Evolutionary conservation across 768 basidiomycete genomes (phyloP).

Genomic region (Tubosaeta sp.): DNA sequence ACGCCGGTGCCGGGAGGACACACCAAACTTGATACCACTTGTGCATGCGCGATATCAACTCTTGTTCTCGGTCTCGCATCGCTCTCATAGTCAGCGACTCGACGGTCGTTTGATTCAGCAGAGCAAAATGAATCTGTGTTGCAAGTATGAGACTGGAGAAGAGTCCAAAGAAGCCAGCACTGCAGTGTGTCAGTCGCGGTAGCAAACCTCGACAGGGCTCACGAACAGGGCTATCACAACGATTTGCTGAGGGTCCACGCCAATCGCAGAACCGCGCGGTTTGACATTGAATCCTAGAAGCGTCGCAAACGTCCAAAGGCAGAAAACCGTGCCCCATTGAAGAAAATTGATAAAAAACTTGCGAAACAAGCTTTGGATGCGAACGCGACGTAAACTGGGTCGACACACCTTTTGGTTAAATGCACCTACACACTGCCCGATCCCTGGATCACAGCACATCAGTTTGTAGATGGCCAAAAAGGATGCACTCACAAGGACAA

Average conservation of each 20-base stretch:
- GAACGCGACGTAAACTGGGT: neutral
- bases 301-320: conserved; percentile 59
- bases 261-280: conserved; percentile 16
- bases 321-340: conserved; percentile 56
- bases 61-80: conserved; percentile 63
- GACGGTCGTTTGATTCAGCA: conserved; percentile 70
- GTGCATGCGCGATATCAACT: conserved; percentile 45
- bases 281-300: conserved; percentile 51
- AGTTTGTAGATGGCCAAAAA: neutral
- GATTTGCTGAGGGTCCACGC: conserved; percentile 64
- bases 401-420: conserved; percentile 75
- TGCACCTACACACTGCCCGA: conserved; percentile 93
- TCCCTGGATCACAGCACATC: conserved; percentile 58
- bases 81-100: conserved; percentile 60
- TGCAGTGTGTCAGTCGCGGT: conserved; percentile 27
- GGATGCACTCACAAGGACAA: conserved; percentile 65
- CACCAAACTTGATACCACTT: conserved; percentile 54
- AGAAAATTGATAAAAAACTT: conserved; percentile 86
- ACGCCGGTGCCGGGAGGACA: conserved; percentile 19
- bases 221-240: conserved; percentile 73
- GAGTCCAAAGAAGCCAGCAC: conserved; percentile 64
- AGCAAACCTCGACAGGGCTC: neutral
- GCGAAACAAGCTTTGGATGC: neutral
- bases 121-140: conserved; percentile 59
- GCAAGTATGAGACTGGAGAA: conserved; percentile 59